Percentiles rank a stretch among this genome's conserved stretches.
phyloP scores from a whole-genome alignment of 176 grass and related monocot species.

The Eleusine coracana region DNA sequence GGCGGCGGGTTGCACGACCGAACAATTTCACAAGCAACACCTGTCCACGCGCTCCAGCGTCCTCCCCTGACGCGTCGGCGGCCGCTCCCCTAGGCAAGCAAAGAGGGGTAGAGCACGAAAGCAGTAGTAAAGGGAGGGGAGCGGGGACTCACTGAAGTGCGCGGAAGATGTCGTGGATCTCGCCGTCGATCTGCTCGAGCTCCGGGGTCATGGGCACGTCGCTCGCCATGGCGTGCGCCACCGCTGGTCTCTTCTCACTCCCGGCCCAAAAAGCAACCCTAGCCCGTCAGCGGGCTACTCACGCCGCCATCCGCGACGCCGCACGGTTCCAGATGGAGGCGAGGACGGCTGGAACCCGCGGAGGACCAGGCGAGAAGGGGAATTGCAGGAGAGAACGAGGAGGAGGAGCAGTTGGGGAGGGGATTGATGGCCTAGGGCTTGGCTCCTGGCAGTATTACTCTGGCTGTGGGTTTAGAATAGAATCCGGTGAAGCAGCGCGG shows the following conservation, averaged over 20 bases:
- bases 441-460: conserved; percentile 2
- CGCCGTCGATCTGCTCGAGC: conserved; percentile 90
- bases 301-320: conserved; percentile 26
- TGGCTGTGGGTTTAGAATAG: conserved; percentile 50
- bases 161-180: conserved; percentile 97
- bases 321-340: background rate
- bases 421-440: conserved; percentile 27
- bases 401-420: background rate
- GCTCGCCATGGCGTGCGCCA: conserved; percentile 55
- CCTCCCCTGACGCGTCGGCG: background rate
- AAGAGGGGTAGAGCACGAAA: background rate
- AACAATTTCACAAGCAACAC: background rate
- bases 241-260: background rate
- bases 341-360: background rate
- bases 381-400: background rate
- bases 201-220: conserved; percentile 80
- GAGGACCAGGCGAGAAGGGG: background rate
- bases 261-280: background rate
- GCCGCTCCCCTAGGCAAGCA: background rate
- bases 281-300: background rate
- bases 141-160: conserved; percentile 69
- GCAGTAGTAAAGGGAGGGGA: background rate
- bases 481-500: conserved; percentile 13
- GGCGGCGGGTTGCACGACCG: no score
- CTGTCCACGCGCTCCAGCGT: background rate